Base-by-base conservation (phyloP, 1,139 yeast genomes). In the Barnettozyma hawaiiensis region DNA sequence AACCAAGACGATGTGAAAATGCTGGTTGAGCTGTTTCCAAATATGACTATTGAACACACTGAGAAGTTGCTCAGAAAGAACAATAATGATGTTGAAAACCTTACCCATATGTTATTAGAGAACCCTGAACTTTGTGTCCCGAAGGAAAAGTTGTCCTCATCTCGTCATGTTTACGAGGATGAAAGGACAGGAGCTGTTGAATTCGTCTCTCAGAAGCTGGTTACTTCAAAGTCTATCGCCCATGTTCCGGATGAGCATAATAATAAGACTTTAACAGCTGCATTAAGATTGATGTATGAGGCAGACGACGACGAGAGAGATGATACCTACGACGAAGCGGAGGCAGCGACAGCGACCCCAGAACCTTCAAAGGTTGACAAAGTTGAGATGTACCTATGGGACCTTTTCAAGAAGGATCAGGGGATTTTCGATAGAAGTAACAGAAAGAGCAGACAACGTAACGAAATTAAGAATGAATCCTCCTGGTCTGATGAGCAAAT, bases 401-500 rank as follows among this genome's bases (percentile, higher is more conserved):
- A 72, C 0, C 57, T 73, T 9, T 79, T 73, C 59, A 78, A 75
- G 51, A 64, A 67, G 6, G 70, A 75, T 38, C 81, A 82, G 0
- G 63, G 64, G 1, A 55, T 67, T 10, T 81, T 90, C 50, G 71
- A 65, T 8, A 70, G 75, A 47, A 50, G 64, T 0, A 61, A 68
- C 6, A 68, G 96, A 46, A 77, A 79, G 40, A 57, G 80, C 0
- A 62, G 69, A 31, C 61, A 57, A 9, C 70, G 97, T 44, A 64
- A 66, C 23, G 74, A 71, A 19, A 63, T 87, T 55, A 76, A 73
- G 51, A 57, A 61, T 14, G 65, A 66, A 31, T 75, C 81, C 0
- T 69, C 69, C 1, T 85, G 95, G 96, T 70, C 89, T 0, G 92
- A 89, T 60, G 96, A 86, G 57, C 95, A 87, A 60, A 76, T 90